Evolutionary conservation across 495 filamentous ascomycete species (phyloP).

Genomic region (Hypoxylon subgilvum): DNA sequence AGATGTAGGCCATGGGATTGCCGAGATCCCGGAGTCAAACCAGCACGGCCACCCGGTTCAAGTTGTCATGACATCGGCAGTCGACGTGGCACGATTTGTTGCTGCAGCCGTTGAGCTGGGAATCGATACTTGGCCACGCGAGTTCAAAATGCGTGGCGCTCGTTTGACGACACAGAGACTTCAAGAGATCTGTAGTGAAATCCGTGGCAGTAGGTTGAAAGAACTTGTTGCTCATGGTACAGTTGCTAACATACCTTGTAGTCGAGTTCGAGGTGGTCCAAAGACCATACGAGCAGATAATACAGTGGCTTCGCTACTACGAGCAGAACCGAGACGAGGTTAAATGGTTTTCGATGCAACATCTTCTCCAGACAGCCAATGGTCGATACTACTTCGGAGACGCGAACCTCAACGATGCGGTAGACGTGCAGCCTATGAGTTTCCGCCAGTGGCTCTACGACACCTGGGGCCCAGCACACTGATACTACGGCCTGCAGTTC

Average conservation of each 20-base stretch:
- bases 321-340: slow-evolving; percentile 44
- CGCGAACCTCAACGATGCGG: slow-evolving; percentile 52
- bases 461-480: slow-evolving; percentile 48
- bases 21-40: slow-evolving; percentile 62
- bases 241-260: slow-evolving; percentile 32
- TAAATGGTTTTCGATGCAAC: slow-evolving; percentile 50
- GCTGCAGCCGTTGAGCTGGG: slow-evolving; percentile 66
- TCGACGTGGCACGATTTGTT: slow-evolving; percentile 71
- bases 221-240: not conserved
- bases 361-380: slow-evolving; percentile 56
- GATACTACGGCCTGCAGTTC: not conserved
- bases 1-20: slow-evolving; percentile 61
- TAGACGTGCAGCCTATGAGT: slow-evolving; percentile 49
- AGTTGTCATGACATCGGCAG: slow-evolving; percentile 69
- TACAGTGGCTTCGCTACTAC: slow-evolving; percentile 48
- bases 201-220: slow-evolving; percentile 47
- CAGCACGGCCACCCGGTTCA: slow-evolving; percentile 54
- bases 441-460: slow-evolving; percentile 58
- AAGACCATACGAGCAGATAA: slow-evolving; percentile 50
- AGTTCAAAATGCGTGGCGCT: slow-evolving; percentile 69
- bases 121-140: slow-evolving; percentile 66
- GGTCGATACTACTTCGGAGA: slow-evolving; percentile 56
- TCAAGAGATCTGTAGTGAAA: slow-evolving; percentile 50
- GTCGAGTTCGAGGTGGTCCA: slow-evolving; percentile 49
- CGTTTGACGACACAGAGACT: slow-evolving; percentile 61